Conservation (phyloP, 257 asterid species). For the Nicotiana sylvestris region DNA sequence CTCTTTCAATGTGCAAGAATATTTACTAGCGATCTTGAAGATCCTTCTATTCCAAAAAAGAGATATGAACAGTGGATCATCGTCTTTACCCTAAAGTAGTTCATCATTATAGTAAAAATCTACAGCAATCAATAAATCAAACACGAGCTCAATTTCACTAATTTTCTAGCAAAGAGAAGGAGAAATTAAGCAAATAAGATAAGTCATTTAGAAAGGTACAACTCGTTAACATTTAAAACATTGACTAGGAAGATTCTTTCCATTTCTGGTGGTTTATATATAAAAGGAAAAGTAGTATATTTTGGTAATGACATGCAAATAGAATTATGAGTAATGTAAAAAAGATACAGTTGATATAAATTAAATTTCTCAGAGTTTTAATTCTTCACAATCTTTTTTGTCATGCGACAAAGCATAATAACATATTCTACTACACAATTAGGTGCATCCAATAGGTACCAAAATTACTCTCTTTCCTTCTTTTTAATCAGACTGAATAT, state of each 20-base stretch:
- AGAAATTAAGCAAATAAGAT: not conserved
- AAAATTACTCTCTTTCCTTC: not conserved
- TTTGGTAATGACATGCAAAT: not conserved
- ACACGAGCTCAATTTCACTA: not conserved
- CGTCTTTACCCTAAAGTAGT: not conserved
- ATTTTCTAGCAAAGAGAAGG: not conserved
- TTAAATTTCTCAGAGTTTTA: not conserved
- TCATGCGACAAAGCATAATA: not conserved
- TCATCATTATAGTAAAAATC: not conserved
- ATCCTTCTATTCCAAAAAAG: not conserved
- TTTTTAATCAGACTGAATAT: not conserved
- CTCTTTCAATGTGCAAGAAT: not conserved
- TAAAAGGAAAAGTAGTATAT: not conserved
- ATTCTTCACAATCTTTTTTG: not conserved
- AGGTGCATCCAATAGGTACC: conserved; percentile 3
- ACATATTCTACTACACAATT: not conserved
- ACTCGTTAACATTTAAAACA: not conserved
- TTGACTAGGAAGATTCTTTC: not conserved
- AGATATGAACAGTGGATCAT: not conserved
- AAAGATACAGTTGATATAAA: not conserved
- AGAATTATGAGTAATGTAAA: not conserved
- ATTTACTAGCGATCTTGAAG: not conserved
- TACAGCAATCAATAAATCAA: not conserved
- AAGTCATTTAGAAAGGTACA: not conserved
- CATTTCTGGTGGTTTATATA: not conserved